Conservation (phyloP, 148 eudicot genomes). For the Rhododendron henanense region DNA sequence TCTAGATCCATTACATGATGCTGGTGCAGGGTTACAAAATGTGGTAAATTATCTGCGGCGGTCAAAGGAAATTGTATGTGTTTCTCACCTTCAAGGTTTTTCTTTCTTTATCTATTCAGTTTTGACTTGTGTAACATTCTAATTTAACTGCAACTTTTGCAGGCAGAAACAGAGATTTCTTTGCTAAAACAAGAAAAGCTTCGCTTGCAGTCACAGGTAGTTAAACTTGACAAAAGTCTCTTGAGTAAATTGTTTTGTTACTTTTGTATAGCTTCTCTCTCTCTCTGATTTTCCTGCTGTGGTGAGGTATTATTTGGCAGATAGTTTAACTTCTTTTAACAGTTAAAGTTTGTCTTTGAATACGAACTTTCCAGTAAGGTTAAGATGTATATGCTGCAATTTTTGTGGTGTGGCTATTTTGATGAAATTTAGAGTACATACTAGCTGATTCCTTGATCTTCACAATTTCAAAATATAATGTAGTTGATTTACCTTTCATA, state of each 20-base stretch:
- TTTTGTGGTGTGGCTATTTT: not conserved
- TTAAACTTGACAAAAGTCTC: not conserved
- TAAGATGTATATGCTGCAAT: not conserved
- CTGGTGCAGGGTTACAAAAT: conserved; percentile 71
- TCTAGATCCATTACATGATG: conserved; percentile 38
- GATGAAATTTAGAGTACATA: not conserved
- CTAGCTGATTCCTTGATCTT: not conserved
- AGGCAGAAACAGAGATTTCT: conserved; percentile 92
- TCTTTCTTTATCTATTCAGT: not conserved
- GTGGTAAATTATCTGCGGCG: conserved; percentile 90
- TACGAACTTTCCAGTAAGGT: not conserved
- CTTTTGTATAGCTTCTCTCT: not conserved
- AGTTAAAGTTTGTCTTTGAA: not conserved
- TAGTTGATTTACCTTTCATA: not conserved
- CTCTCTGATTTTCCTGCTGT: not conserved
- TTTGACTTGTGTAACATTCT: not conserved
- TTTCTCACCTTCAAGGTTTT: not conserved
- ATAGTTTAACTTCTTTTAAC: not conserved
- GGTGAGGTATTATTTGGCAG: not conserved
- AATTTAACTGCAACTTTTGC: conserved; percentile 6
- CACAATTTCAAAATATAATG: not conserved
- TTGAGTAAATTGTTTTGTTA: not conserved
- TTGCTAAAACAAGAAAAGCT: conserved; percentile 88
- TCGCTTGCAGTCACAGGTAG: conserved; percentile 73
- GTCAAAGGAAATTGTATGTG: conserved; percentile 79